These are phyloP conservation scores for Aspergillus aculeatus DNA, from an alignment of 2,329 filamentous ascomycete genomes.

Conservation along the genomic window DNA sequence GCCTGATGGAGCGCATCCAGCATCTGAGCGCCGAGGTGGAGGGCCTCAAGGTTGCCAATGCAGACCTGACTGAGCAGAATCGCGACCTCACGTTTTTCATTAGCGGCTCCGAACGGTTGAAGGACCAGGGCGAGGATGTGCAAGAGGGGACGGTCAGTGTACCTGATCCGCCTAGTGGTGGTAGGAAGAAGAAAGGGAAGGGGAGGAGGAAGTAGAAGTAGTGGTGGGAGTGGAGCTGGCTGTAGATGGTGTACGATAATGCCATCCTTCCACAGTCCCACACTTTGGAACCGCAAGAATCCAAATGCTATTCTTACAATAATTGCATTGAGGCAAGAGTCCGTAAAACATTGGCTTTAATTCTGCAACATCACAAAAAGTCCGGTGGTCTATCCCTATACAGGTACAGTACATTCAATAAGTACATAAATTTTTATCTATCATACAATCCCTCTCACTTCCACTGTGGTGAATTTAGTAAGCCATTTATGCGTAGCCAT, in stretches of 20 bases:
- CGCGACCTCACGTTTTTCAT: conserved; percentile 86
- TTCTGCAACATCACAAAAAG: no score
- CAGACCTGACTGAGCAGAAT: conserved; percentile 80
- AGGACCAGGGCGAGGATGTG: conserved; percentile 69
- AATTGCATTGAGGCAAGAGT: no score
- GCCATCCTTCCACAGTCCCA: no score
- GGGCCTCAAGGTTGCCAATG: conserved; percentile 60
- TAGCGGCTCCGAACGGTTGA: conserved; percentile 75
- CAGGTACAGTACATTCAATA: not conserved
- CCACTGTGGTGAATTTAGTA: no score
- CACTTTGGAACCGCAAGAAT: no score
- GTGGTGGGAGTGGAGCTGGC: no score
- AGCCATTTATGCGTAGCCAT: no score
- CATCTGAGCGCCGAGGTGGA: conserved; percentile 62
- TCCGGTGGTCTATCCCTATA: no score
- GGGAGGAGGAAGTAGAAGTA: conserved; percentile 12
- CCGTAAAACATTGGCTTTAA: no score
- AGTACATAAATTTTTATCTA: not conserved
- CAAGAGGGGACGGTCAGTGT: conserved; percentile 70
- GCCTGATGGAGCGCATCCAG: conserved; percentile 73
- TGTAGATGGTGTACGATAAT: no score
- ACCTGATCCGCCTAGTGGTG: conserved; percentile 50
- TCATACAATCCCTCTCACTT: not conserved
- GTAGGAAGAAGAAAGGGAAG: conserved; percentile 49
- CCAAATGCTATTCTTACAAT: no score